Conservation (phyloP, 1,139 yeast species). For the Blastobotrys buckinghamii region DNA sequence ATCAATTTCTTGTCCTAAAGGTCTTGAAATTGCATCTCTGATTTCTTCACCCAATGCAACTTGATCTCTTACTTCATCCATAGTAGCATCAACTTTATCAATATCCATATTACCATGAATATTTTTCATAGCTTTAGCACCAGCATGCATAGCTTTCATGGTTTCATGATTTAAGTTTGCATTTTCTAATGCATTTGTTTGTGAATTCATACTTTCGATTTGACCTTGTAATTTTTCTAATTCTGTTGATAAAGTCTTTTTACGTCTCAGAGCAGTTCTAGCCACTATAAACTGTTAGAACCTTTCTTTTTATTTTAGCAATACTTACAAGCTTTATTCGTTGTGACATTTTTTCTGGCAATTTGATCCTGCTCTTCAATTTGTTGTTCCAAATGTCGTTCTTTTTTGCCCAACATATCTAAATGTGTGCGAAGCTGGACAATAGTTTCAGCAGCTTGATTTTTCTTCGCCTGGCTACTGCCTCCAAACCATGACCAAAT, state of each 20-base stretch:
- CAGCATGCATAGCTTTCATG: slow-evolving; percentile 98
- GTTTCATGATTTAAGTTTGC: slow-evolving; percentile 97
- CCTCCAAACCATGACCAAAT: slow-evolving; percentile 51
- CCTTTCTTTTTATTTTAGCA: not conserved
- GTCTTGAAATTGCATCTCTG: slow-evolving; percentile 92
- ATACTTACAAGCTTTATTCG: slow-evolving; percentile 51
- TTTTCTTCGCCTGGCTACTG: slow-evolving; percentile 59
- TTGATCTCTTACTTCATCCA: slow-evolving; percentile 97
- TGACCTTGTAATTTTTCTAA: slow-evolving; percentile 79
- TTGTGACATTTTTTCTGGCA: slow-evolving; percentile 67
- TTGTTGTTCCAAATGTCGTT: slow-evolving; percentile 74
- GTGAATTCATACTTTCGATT: slow-evolving; percentile 83
- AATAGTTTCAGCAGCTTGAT: slow-evolving; percentile 88
- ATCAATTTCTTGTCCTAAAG: slow-evolving; percentile 75
- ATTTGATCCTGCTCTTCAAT: slow-evolving; percentile 73
- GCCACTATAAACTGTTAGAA: slow-evolving; percentile 42
- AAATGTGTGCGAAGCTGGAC: slow-evolving; percentile 86
- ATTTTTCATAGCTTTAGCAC: slow-evolving; percentile 93
- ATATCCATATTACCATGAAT: slow-evolving; percentile 93
- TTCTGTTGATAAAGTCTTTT: slow-evolving; percentile 74
- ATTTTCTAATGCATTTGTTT: slow-evolving; percentile 82
- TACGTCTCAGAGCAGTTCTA: slow-evolving; percentile 79
- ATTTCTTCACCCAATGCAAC: slow-evolving; percentile 93
- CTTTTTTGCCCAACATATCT: slow-evolving; percentile 78
- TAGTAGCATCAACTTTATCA: slow-evolving; percentile 95